Evolutionary conservation across 139 green algal species (phyloP).

Genomic region (Coccomyxa sp.): DNA sequence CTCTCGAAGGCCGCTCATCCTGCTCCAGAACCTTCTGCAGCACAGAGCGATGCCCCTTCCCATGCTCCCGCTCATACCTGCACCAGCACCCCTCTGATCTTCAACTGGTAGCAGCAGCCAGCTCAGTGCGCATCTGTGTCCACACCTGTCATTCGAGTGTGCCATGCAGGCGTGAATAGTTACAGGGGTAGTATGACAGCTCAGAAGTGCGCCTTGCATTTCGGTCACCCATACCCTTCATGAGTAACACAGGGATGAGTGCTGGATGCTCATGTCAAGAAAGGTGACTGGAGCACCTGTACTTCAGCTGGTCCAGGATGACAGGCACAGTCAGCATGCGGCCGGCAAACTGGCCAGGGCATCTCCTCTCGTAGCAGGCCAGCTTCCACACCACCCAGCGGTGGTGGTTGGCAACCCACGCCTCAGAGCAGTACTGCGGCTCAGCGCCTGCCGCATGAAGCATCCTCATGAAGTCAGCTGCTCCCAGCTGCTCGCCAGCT

Average conservation of each 20-base stretch:
- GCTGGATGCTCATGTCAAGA: neutral
- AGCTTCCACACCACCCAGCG: constrained; percentile 77
- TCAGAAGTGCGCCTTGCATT: too few species aligned
- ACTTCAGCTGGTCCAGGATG: constrained; percentile 43
- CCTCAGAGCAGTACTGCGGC: constrained; percentile 16
- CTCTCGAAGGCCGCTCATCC: constrained; percentile 33
- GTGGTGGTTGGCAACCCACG: constrained; percentile 62
- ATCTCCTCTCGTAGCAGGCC: constrained; percentile 36
- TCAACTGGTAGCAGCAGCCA: too few species aligned
- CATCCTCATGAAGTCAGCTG: constrained; percentile 6
- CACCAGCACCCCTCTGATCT: too few species aligned
- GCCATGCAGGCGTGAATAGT: neutral
- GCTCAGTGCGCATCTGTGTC: too few species aligned
- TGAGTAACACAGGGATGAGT: neutral
- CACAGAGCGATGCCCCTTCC: constrained; percentile 36
- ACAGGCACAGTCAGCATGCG: constrained; percentile 24
- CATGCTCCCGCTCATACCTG: constrained; percentile 52
- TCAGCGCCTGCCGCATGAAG: constrained; percentile 46
- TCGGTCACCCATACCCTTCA: too few species aligned
- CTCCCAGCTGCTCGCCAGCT: neutral
- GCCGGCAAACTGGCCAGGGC: constrained; percentile 11
- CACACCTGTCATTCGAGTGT: too few species aligned
- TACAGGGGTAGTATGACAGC: too few species aligned
- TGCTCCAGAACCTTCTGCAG: constrained; percentile 58
- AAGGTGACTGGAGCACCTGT: constrained; percentile 11